These are phyloP conservation scores for Clitocybe nebularis DNA, from an alignment of 1,284 basidiomycete species.

Conservation along the genomic window DNA sequence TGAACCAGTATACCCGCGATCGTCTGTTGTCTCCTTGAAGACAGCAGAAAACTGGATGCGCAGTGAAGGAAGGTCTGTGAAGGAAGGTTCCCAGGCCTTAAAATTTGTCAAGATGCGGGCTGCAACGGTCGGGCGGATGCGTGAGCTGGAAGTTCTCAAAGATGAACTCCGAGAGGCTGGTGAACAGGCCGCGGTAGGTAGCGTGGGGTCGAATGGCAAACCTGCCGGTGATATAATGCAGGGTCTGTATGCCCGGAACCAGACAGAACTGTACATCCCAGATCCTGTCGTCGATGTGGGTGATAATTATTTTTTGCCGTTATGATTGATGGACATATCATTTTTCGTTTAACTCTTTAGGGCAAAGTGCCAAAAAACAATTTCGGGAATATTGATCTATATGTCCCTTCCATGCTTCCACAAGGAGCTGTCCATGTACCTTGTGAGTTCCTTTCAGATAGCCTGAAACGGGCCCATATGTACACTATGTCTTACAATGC, in stretches of 20 bases:
- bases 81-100: conserved; percentile 76
- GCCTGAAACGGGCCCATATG: conserved; percentile 2
- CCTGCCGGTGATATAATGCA: conserved; percentile 70
- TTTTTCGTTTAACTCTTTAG: conserved; percentile 36
- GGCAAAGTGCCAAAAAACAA: conserved; percentile 92
- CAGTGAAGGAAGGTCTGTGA: conserved; percentile 69
- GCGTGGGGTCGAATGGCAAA: conserved; percentile 33
- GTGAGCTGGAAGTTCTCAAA: conserved; percentile 77
- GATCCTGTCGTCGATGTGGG: conserved; percentile 80
- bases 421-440: conserved; percentile 84
- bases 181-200: conserved; percentile 29
- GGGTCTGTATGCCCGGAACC: conserved; percentile 81
- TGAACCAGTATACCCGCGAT: conserved; percentile 88
- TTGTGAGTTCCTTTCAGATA: conserved; percentile 50
- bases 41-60: conserved; percentile 96
- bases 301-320: conserved; percentile 15
- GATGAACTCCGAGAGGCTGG: conserved; percentile 40
- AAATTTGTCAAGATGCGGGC: conserved; percentile 89
- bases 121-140: conserved; percentile 76
- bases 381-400: conserved; percentile 97
- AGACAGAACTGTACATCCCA: conserved; percentile 83
- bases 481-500: conserved; percentile 8
- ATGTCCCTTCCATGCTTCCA: conserved; percentile 94
- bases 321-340: conserved; percentile 14
- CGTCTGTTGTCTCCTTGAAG: conserved; percentile 80